Percentiles rank a stretch among this genome's conserved stretches.
These are phyloP conservation scores for Chrysopogon serrulatus DNA, from an alignment of 176 grass and related monocot species.

Conservation along the genomic window DNA sequence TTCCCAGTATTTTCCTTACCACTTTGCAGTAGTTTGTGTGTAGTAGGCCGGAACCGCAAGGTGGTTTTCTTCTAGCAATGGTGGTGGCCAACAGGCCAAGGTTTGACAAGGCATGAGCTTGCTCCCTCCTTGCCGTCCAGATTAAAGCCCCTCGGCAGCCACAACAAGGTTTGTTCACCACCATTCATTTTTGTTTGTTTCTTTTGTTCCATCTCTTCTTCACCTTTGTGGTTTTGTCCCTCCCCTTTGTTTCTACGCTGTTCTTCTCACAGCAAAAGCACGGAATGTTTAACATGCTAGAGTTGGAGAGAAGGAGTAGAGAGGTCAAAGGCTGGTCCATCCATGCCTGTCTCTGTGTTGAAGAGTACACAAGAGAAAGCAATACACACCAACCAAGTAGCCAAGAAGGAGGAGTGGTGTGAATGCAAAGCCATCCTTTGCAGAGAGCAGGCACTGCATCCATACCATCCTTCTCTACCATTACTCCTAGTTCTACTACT, in stretches of 20 bases:
- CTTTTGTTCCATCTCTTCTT: slow-evolving; percentile 18
- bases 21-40: background rate
- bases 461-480: background rate
- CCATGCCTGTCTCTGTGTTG: slow-evolving; percentile 2
- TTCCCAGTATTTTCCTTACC: background rate
- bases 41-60: background rate
- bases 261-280: slow-evolving; percentile 2
- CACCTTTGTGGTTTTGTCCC: slow-evolving; percentile 9
- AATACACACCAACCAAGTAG: background rate
- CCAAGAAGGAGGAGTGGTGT: background rate
- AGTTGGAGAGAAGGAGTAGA: background rate
- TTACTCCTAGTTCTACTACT: background rate
- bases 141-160: slow-evolving; percentile 7
- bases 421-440: slow-evolving; percentile 9
- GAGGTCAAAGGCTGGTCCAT: slow-evolving; percentile 31
- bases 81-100: no score
- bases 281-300: background rate
- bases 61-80: slow-evolving; percentile 18
- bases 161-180: slow-evolving; percentile 35
- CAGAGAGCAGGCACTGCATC: background rate
- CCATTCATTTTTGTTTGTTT: background rate
- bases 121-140: slow-evolving; percentile 12
- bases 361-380: background rate
- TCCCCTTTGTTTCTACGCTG: slow-evolving; percentile 20
- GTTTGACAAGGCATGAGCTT: slow-evolving; percentile 24